Evolutionary conservation across 257 asterid genomes (phyloP).

Genomic region (Scutellaria minor): DNA sequence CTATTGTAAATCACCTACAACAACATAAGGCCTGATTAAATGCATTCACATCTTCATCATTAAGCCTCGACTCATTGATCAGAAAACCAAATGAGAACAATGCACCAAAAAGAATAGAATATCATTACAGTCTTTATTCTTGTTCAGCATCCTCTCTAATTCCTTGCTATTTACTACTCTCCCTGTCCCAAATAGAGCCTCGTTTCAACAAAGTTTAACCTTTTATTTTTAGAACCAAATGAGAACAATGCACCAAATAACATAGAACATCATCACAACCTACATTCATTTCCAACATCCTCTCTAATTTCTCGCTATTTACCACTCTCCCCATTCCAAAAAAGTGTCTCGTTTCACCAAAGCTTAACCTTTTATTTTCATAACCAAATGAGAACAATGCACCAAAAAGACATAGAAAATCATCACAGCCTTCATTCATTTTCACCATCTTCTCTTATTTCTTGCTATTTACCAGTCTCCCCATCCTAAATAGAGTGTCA

Average conservation of each 20-base stretch:
- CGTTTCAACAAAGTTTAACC: too few relatives aligned
- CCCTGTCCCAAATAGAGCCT: too few relatives aligned
- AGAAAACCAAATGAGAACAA: neutral
- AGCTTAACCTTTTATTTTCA: too few relatives aligned
- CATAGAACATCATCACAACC: neutral
- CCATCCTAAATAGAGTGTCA: too few relatives aligned
- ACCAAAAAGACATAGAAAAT: neutral
- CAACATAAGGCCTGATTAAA: constrained; percentile 10
- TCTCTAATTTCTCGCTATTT: too few relatives aligned
- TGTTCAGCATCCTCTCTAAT: neutral
- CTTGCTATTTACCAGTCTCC: too few relatives aligned
- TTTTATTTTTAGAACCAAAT: too few relatives aligned
- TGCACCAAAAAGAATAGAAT: neutral
- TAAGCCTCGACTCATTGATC: neutral
- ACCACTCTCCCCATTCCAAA: too few relatives aligned
- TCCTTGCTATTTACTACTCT: neutral
- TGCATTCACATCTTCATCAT: neutral
- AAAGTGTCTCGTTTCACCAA: too few relatives aligned
- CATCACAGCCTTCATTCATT: too few relatives aligned
- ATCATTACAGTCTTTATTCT: neutral
- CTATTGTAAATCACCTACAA: constrained; percentile 82
- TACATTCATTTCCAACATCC: too few relatives aligned
- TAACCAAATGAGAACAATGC: neutral
- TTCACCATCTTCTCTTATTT: too few relatives aligned
- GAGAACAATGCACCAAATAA: constrained; percentile 2